Percentiles rank a stretch among this genome's conserved stretches.
These are phyloP conservation scores for Ascochyta clinopodiicola DNA, from an alignment of 2,329 filamentous ascomycete species.

Conservation along the genomic window DNA sequence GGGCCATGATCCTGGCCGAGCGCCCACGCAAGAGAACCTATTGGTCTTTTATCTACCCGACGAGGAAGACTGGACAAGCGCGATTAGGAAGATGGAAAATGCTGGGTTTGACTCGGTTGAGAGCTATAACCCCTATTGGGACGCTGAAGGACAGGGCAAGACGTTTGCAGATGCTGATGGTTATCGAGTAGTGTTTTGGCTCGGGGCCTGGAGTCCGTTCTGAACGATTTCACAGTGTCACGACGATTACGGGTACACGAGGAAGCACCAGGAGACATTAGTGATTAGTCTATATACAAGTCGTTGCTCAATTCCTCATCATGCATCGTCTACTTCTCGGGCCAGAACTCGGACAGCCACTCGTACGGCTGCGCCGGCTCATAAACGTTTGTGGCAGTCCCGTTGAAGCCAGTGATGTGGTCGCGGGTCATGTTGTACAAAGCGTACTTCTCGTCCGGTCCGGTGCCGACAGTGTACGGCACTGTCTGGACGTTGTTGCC, in stretches of 20 bases:
- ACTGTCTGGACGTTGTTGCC: constrained; percentile 37
- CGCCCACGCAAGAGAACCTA: constrained; percentile 54
- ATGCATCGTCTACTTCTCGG: constrained; percentile 5
- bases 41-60: constrained; percentile 54
- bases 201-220: constrained; percentile 25
- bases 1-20: constrained; percentile 44
- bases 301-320: background rate
- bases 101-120: constrained; percentile 46
- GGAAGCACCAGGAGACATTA: background rate
- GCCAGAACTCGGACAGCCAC: constrained; percentile 34
- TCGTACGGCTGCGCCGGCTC: constrained; percentile 30
- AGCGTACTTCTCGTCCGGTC: constrained; percentile 36
- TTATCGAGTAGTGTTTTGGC: constrained; percentile 53
- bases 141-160: constrained; percentile 47
- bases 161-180: constrained; percentile 57
- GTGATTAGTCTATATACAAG: constrained; percentile 8
- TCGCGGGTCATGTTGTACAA: constrained; percentile 35
- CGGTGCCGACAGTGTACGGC: constrained; percentile 33
- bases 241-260: too few relatives aligned
- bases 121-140: constrained; percentile 56
- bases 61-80: constrained; percentile 32
- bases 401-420: constrained; percentile 30
- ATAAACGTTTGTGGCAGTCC: constrained; percentile 25
- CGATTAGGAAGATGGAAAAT: constrained; percentile 46
- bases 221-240: background rate